phyloP scores from a whole-genome alignment of 2,329 filamentous ascomycete species.

The Harringtonia aguacate region DNA sequence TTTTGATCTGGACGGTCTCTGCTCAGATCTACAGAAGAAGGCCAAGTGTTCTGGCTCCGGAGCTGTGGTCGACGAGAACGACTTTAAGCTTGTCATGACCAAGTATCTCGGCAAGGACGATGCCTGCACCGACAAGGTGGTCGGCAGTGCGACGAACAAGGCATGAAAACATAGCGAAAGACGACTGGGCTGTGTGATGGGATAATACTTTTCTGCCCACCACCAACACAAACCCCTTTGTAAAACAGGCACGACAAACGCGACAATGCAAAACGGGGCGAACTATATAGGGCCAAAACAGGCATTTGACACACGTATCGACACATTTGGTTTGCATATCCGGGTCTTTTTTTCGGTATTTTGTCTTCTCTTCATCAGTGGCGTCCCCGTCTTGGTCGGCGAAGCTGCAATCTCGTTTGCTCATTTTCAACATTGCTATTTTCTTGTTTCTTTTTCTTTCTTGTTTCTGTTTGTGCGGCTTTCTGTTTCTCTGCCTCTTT shows the following conservation, averaged over 20 bases:
- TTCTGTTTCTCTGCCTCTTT: background rate
- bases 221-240: too few species aligned
- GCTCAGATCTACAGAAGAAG: constrained; percentile 87
- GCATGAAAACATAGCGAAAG: background rate
- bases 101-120: constrained; percentile 43
- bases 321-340: too few species aligned
- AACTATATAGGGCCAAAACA: too few species aligned
- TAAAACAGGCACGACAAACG: too few species aligned
- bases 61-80: constrained; percentile 77
- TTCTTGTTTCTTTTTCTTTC: background rate
- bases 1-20: constrained; percentile 87
- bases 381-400: background rate
- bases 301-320: too few species aligned
- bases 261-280: too few species aligned
- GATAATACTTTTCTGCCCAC: background rate
- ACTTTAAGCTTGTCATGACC: constrained; percentile 71
- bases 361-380: background rate
- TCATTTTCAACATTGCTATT: too few species aligned
- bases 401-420: too few species aligned
- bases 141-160: background rate
- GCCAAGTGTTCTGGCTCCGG: constrained; percentile 89
- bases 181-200: background rate
- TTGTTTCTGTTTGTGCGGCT: background rate
- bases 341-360: too few species aligned
- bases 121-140: constrained; percentile 3